phyloP scores from a whole-genome alignment of 1,139 yeast genomes.

The Geotrichum bryndzae region DNA sequence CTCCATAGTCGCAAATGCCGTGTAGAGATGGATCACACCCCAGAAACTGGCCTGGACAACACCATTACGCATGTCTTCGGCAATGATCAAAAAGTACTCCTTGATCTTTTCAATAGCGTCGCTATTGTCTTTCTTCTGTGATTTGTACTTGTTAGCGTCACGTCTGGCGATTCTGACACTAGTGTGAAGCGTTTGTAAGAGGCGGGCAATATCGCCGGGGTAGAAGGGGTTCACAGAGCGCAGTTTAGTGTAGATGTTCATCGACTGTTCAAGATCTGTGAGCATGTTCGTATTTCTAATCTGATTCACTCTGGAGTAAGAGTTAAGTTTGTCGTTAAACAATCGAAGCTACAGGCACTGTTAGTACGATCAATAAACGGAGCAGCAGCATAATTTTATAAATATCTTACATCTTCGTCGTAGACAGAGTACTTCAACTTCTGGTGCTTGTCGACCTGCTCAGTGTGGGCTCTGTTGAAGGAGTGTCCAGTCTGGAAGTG shows the following conservation, averaged over 20 bases:
- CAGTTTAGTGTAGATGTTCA: conserved; percentile 26
- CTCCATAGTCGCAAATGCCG: conserved; percentile 52
- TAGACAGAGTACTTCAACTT: conserved; percentile 5
- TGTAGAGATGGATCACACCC: conserved; percentile 53
- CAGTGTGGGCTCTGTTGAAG: background rate
- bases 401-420: conserved; percentile 8
- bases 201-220: conserved; percentile 25
- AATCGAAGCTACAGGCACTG: conserved; percentile 2
- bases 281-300: conserved; percentile 15
- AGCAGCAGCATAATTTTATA: background rate
- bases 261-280: conserved; percentile 26
- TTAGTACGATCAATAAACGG: background rate
- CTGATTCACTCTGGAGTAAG: conserved; percentile 12
- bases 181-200: conserved; percentile 29
- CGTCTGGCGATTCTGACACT: conserved; percentile 15
- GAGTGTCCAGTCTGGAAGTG: conserved; percentile 13
- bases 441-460: background rate
- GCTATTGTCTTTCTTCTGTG: conserved; percentile 16
- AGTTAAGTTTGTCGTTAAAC: conserved; percentile 17
- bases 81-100: conserved; percentile 28
- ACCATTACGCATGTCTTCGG: conserved; percentile 45
- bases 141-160: conserved; percentile 17
- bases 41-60: conserved; percentile 42
- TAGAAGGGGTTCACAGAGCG: conserved; percentile 22
- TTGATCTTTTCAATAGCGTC: conserved; percentile 16